phyloP scores from a whole-genome alignment of 345 rosid genomes.

The Salix suchowensis region DNA sequence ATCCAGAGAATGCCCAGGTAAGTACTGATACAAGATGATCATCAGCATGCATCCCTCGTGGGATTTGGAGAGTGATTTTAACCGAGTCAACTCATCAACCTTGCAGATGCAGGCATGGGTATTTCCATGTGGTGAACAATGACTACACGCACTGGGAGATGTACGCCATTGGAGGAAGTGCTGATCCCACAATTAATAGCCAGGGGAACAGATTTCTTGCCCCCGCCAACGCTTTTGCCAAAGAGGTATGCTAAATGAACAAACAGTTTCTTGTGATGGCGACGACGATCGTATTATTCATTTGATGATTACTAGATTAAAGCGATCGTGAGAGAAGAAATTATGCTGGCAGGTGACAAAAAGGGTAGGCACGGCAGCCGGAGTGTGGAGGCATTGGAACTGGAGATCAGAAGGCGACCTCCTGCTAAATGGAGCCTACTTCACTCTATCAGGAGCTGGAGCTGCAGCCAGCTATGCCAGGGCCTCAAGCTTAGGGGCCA shows the following conservation, averaged over 20 bases:
- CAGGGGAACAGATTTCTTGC: slow-evolving; percentile 26
- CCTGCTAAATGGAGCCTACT: slow-evolving; percentile 22
- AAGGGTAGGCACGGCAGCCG: slow-evolving; percentile 3
- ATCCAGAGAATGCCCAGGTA: slow-evolving; percentile 31
- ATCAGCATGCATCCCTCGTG: not conserved
- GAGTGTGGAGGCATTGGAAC: slow-evolving; percentile 16
- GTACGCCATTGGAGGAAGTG: slow-evolving; percentile 29
- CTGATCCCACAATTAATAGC: slow-evolving; percentile 24
- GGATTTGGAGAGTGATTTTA: not conserved
- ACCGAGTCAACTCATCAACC: not conserved
- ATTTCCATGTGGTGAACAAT: slow-evolving; percentile 25
- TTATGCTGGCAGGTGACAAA: slow-evolving; percentile 18
- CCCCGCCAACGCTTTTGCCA: slow-evolving; percentile 17
- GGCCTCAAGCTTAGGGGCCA: slow-evolving; percentile 28
- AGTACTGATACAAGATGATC: not conserved
- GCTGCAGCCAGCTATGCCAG: slow-evolving; percentile 27
- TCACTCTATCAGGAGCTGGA: slow-evolving; percentile 24
- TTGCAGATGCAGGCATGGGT: slow-evolving; percentile 26
- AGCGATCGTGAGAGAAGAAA: not conserved
- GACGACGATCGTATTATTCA: too few relatives aligned
- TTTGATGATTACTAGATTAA: not conserved
- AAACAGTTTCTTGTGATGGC: not conserved
- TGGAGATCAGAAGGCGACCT: slow-evolving; percentile 31
- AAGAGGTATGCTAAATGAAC: slow-evolving; percentile 8
- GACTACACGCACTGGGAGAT: slow-evolving; percentile 30